These are phyloP conservation scores for Eucalyptus cladocalyx DNA, from an alignment of 345 rosid species.

Conservation along the genomic window DNA sequence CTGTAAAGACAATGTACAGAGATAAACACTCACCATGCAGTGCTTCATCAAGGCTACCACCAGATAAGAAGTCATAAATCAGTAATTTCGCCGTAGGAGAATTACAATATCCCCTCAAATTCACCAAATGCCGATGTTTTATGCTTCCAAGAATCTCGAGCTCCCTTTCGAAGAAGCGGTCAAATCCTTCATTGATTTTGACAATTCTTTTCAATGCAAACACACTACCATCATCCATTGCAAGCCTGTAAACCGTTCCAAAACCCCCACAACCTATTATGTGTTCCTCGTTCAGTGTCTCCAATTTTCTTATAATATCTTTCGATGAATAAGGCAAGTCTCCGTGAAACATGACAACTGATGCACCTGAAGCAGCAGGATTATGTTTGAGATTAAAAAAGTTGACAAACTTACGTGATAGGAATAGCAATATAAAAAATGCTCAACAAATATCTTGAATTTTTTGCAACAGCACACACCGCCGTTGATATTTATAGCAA, in stretches of 20 bases:
- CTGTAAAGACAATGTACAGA: not conserved
- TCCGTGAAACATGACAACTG: slow-evolving; percentile 96
- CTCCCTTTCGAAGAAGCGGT: slow-evolving; percentile 95
- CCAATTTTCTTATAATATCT: slow-evolving; percentile 89
- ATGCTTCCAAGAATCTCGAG: slow-evolving; percentile 99
- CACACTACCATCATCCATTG: slow-evolving; percentile 92
- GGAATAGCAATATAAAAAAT: not conserved
- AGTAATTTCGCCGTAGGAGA: slow-evolving; percentile 85
- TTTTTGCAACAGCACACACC: slow-evolving; percentile 25
- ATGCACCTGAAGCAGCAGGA: slow-evolving; percentile 59
- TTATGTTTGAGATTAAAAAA: not conserved
- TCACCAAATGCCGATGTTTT: slow-evolving; percentile 89
- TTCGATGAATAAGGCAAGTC: slow-evolving; percentile 94
- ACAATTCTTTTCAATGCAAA: slow-evolving; percentile 87
- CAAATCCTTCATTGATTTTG: slow-evolving; percentile 85
- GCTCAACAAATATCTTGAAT: not conserved
- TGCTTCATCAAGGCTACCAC: slow-evolving; percentile 96
- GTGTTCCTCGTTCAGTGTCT: slow-evolving; percentile 76
- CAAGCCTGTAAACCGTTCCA: slow-evolving; percentile 90
- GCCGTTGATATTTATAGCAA: slow-evolving; percentile 84
- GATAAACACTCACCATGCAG: slow-evolving; percentile 65
- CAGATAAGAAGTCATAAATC: slow-evolving; percentile 84
- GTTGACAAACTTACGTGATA: not conserved
- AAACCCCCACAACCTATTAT: slow-evolving; percentile 92
- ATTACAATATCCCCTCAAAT: slow-evolving; percentile 94